Percentiles rank a stretch among this genome's conserved stretches.
These are phyloP conservation scores for Beverwykella pulmonaria DNA, from an alignment of 495 filamentous ascomycete species.

Conservation along the genomic window DNA sequence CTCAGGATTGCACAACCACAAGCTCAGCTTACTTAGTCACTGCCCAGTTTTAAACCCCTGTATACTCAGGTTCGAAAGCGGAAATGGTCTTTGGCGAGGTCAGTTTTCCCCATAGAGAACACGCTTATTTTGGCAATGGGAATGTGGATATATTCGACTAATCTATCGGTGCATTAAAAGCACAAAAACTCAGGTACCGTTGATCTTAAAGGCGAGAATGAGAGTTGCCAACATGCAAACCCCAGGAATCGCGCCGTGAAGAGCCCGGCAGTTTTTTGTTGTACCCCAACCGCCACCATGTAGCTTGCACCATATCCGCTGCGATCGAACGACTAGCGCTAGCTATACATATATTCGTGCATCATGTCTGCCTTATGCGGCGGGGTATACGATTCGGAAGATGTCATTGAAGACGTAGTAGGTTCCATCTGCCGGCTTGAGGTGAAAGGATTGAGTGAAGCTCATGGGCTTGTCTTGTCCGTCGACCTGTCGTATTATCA, in stretches of 20 bases:
- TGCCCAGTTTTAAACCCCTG: too few relatives aligned
- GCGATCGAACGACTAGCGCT: background rate
- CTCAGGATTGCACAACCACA: too few relatives aligned
- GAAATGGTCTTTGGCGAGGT: too few relatives aligned
- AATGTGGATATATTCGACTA: background rate
- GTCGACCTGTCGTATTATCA: constrained; percentile 64
- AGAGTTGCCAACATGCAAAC: background rate
- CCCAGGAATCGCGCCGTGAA: background rate
- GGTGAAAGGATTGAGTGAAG: constrained; percentile 84
- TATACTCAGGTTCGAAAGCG: too few relatives aligned
- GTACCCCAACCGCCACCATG: background rate
- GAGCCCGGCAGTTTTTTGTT: background rate
- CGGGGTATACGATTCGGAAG: constrained; percentile 77
- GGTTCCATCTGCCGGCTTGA: constrained; percentile 70
- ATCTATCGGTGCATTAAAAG: background rate
- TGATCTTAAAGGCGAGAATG: background rate
- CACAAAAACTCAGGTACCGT: background rate
- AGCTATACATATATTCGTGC: background rate
- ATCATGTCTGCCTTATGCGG: constrained; percentile 29
- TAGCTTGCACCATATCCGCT: background rate
- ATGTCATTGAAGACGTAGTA: constrained; percentile 91
- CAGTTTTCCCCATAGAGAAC: too few relatives aligned
- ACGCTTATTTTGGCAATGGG: background rate
- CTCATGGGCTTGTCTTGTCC: constrained; percentile 77
- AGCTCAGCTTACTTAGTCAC: too few relatives aligned